Base-by-base conservation (phyloP, 2,329 filamentous ascomycete genomes). In the Hortaea sp. region DNA sequence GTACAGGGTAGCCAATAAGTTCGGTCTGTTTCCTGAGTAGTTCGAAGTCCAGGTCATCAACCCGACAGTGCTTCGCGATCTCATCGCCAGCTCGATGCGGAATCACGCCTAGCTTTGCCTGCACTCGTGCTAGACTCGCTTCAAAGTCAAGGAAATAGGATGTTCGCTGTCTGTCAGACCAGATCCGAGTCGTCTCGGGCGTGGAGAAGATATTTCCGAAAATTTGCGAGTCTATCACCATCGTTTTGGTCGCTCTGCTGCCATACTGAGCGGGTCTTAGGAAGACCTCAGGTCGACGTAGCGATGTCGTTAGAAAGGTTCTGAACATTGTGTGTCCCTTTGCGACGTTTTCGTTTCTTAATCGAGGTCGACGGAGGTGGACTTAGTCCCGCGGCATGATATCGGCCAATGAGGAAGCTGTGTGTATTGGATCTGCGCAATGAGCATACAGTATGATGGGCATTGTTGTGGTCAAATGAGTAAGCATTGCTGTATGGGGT, bases 1-100 rank as follows among this genome's bases (percentile, higher is more conserved):
- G 20, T 20, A 62, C 56, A 1, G 60, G 59, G 39, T 63, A 63
- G 7, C 60, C 60, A 10, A 63, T 57, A 2, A 59, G 54, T n/a
- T 57, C 57, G 7, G 60, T 62, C 38, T 62, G 52, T 29, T 47
- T 37, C 6, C 48, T 46, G 6, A 62, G 49, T 12, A 49, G 43
- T 11, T 57, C 55, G 31, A 51, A 53, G 46, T 58, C 53, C 20
- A 59, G 38, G 5, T 37, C 29, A 1, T 54, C 20, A 20, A 20
- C 53, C 5, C 46, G 43, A 49, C 58, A 60, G 29, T 56, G 49
- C 45, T 57, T 57, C 13, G 53, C 50, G 29, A 62, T 61, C 39
- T 57, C 53, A 29, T 58, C 49, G 10, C 54, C 56, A 3, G 59
- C 60, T 32, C 57, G 52, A 30, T 54, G 51, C 7, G 60, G 60